Evolutionary conservation across 2,329 filamentous ascomycete species (phyloP).

Genomic region (Epichloe brachyelytri): DNA sequence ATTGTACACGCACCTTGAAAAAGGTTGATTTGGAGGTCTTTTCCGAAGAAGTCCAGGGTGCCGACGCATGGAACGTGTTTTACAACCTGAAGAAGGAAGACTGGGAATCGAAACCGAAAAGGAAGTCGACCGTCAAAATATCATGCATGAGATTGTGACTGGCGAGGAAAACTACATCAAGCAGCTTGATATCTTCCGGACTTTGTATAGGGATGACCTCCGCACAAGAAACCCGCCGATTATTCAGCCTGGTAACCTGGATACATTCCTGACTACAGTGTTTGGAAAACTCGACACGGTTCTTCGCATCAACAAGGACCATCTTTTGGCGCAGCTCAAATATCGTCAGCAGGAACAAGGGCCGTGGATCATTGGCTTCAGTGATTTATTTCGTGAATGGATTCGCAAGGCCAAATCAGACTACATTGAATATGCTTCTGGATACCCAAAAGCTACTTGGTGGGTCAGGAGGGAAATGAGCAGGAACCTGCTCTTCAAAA

Average conservation of each 20-base stretch:
- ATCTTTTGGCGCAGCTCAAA: slow-evolving; percentile 83
- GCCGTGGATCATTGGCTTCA: slow-evolving; percentile 86
- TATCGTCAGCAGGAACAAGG: slow-evolving; percentile 96
- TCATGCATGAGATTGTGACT: slow-evolving; percentile 87
- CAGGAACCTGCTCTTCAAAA: slow-evolving; percentile 71
- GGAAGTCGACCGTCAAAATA: slow-evolving; percentile 86
- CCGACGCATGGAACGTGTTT: slow-evolving; percentile 78
- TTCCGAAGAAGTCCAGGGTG: slow-evolving; percentile 52
- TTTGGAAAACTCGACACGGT: slow-evolving; percentile 88
- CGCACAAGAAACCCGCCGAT: slow-evolving; percentile 62
- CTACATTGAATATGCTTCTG: slow-evolving; percentile 85
- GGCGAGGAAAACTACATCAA: slow-evolving; percentile 87
- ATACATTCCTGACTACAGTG: slow-evolving; percentile 69
- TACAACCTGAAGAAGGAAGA: slow-evolving; percentile 73
- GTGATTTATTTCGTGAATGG: slow-evolving; percentile 96
- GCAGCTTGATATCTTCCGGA: slow-evolving; percentile 72
- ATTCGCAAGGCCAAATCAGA: slow-evolving; percentile 81
- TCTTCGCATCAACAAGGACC: slow-evolving; percentile 82
- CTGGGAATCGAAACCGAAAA: slow-evolving; percentile 60
- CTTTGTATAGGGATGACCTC: slow-evolving; percentile 76
- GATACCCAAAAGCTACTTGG: slow-evolving; percentile 73
- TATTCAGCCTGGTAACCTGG: slow-evolving; percentile 63
- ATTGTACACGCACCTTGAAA: slow-evolving; percentile 87
- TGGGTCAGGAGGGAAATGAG: slow-evolving; percentile 74
- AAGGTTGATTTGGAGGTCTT: slow-evolving; percentile 79